These are phyloP conservation scores for Kazachstania psychrophila DNA, from an alignment of 805 yeast genomes.

Conservation along the genomic window DNA sequence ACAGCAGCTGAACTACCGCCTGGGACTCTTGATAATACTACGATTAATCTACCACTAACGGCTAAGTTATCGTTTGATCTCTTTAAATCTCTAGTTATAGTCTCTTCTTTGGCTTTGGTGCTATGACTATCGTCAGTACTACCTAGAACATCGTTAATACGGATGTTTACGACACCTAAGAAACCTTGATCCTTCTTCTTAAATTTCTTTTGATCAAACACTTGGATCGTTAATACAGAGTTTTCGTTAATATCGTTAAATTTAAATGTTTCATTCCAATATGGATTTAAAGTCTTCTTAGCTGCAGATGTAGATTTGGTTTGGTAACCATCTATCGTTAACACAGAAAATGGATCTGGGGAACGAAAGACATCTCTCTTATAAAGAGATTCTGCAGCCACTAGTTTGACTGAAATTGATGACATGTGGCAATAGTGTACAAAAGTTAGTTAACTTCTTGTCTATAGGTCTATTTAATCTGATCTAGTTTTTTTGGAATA, in stretches of 20 bases:
- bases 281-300: conserved; percentile 88
- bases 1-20: conserved; percentile 28
- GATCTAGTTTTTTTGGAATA: no score
- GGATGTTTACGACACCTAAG: conserved; percentile 86
- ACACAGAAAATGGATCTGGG: conserved; percentile 96
- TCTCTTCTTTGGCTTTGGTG: conserved; percentile 51
- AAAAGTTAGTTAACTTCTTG: no score
- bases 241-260: conserved; percentile 68
- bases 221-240: conserved; percentile 83
- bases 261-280: conserved; percentile 90
- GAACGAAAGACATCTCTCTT: conserved; percentile 91
- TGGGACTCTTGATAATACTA: conserved; percentile 45
- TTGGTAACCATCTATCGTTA: conserved; percentile 95
- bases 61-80: conserved; percentile 85
- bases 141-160: conserved; percentile 67
- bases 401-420: conserved; percentile 57
- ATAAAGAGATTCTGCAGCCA: conserved; percentile 92
- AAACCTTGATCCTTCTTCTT: conserved; percentile 98
- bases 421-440: no score
- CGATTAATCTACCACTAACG: conserved; percentile 86
- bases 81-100: conserved; percentile 85
- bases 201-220: conserved; percentile 94
- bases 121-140: conserved; percentile 44
- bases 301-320: conserved; percentile 92
- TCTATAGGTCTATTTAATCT: no score